Base-by-base conservation (phyloP, 2,329 filamentous ascomycete genomes). In the Trichoderma sp. region DNA sequence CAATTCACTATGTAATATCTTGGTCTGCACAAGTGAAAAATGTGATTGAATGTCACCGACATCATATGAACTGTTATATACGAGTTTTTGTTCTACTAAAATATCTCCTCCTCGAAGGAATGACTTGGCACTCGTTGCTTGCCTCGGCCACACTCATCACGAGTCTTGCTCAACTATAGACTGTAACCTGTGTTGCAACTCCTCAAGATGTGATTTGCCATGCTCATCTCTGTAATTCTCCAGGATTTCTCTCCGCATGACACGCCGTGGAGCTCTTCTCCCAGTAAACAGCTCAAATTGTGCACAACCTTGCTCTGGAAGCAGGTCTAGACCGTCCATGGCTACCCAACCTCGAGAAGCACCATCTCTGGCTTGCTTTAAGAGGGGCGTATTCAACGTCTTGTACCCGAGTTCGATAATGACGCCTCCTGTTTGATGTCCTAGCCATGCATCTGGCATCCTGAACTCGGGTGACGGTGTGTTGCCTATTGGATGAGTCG, bases 161-260 rank as follows among this genome's bases (percentile, higher is more conserved):
- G 66, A 68, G 17, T 68, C 66, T 55, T 68, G 28, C n/a, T 68
- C 66, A 34, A 68, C 66, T 50, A 61, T 68, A 28, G 39, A 68
- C n/a, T 34, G 66, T n/a, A 68, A n/a, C n/a, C 66, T 68, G 15
- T 68, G 39, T 30, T 68, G 66, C 15, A 68, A 34, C 32, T 68
- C 66, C 20, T 68, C 66, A 0, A 68, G 55, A 61, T 68, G 66
- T 17, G 66, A 68, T 20, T 68, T 61, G 17, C 66, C 66, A 36
- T 61, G 28, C 15, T 68, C 66, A 61, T 68, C 55, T 20, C 66
- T 61, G n/a, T 68, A 68, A n/a, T 68, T 68, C 20, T 68, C 66
- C 57, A 68, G n/a, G 12, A 68, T 61, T n/a, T 68, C 66, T 61
- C 66, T 68, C 28, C 66, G 66, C 66, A 68, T 68, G 9, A 68